Conservation (phyloP, 306 rosid species). For the Sicyos baderoa region DNA sequence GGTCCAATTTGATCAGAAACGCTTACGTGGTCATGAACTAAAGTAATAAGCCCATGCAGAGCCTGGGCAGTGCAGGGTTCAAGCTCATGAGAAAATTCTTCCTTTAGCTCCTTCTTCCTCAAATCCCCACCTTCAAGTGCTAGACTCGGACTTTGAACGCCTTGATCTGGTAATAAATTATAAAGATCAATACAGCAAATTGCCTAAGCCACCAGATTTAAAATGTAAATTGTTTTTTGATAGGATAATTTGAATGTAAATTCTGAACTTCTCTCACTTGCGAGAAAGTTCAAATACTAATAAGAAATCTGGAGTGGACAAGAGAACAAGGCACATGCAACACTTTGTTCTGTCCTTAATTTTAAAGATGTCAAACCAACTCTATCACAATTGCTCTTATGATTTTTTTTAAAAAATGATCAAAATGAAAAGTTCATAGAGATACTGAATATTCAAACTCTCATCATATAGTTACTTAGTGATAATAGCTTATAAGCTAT, state of each 20-base stretch:
- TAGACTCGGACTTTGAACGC: slow-evolving; percentile 28
- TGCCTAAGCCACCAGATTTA: neutral
- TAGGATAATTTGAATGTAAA: slow-evolving; percentile 1
- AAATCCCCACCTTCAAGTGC: slow-evolving; percentile 33
- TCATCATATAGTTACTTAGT: neutral
- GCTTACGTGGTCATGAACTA: slow-evolving; percentile 57
- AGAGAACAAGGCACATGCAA: slow-evolving; percentile 31
- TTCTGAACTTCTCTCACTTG: neutral
- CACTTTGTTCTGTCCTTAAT: slow-evolving; percentile 56
- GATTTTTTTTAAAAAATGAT: neutral
- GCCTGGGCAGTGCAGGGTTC: slow-evolving; percentile 55
- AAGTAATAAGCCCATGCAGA: slow-evolving; percentile 73
- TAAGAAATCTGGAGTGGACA: slow-evolving; percentile 10
- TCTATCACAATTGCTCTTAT: neutral
- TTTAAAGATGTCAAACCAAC: slow-evolving; percentile 5
- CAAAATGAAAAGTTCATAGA: neutral
- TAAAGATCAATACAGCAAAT: neutral
- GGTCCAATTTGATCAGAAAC: slow-evolving; percentile 32
- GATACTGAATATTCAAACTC: neutral
- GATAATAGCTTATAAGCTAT: neutral
- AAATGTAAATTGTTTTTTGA: neutral
- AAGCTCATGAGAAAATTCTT: slow-evolving; percentile 36
- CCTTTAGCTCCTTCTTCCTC: slow-evolving; percentile 36
- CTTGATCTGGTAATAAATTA: slow-evolving; percentile 30
- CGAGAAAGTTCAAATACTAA: slow-evolving; percentile 12